Conservation (phyloP, 306 rosid genomes). For the Vicia sativa region DNA sequence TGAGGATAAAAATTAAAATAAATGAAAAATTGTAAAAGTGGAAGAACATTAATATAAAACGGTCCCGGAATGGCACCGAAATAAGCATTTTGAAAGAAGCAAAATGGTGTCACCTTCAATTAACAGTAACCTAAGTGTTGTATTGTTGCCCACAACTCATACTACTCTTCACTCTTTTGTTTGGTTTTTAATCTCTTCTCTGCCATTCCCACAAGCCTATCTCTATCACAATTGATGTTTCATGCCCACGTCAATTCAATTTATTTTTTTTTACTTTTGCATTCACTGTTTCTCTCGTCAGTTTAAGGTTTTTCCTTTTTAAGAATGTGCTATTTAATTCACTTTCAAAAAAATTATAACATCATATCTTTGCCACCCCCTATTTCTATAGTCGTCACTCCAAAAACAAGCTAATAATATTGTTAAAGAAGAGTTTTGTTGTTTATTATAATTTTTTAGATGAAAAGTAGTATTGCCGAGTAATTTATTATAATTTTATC, state of each 20-base stretch:
- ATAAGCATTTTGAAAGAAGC: constrained; percentile 26
- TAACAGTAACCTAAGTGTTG: constrained; percentile 36
- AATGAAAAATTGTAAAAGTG: not conserved
- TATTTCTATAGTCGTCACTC: not conserved
- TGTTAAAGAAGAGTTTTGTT: too few relatives aligned
- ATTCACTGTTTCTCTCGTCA: not conserved
- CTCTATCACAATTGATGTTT: constrained; percentile 1
- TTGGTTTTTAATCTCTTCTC: constrained; percentile 28
- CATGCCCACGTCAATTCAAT: constrained; percentile 42
- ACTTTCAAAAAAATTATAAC: not conserved
- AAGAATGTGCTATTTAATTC: not conserved
- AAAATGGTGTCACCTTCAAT: constrained; percentile 51
- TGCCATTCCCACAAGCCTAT: constrained; percentile 34
- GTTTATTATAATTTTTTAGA: too few relatives aligned
- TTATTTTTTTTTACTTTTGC: not conserved
- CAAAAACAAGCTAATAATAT: too few relatives aligned
- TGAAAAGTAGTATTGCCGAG: too few relatives aligned
- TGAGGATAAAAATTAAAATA: not conserved
- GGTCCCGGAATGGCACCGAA: constrained; percentile 54
- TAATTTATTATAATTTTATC: too few relatives aligned
- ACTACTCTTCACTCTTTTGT: constrained; percentile 13
- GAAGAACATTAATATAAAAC: constrained; percentile 26
- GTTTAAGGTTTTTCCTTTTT: constrained; percentile 22
- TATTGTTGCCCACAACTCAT: constrained; percentile 36
- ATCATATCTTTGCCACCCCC: not conserved